A percentile compares a stretch with the other conserved stretches of the same genome.
Evolutionary conservation across 495 filamentous ascomycete species (phyloP).

Genomic region (Oidiodendron maius): DNA sequence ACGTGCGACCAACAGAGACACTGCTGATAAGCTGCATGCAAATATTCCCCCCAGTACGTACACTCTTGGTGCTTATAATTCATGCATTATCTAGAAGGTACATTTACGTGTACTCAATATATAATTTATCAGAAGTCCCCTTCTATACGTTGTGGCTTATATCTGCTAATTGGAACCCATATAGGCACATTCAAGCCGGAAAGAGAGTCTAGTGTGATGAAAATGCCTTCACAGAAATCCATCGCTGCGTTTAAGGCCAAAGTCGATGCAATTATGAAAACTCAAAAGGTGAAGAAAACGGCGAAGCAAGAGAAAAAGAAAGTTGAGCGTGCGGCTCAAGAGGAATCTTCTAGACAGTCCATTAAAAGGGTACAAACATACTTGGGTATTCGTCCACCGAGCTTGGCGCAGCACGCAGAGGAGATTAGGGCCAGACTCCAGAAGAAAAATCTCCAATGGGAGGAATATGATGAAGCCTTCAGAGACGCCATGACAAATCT

Average conservation of each 20-base stretch:
- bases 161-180: not conserved
- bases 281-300: constrained; percentile 39
- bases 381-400: constrained; percentile 50
- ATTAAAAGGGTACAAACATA: constrained; percentile 62
- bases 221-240: constrained; percentile 20
- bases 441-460: not conserved
- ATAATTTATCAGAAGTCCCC: too few relatives aligned
- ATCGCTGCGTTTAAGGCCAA: constrained; percentile 39
- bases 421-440: not conserved
- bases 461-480: constrained; percentile 6
- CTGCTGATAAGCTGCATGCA: constrained; percentile 29
- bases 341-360: constrained; percentile 39
- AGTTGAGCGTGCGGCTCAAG: constrained; percentile 35
- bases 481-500: constrained; percentile 4
- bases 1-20: constrained; percentile 30
- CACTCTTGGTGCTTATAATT: too few relatives aligned
- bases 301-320: constrained; percentile 41
- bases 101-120: too few relatives aligned
- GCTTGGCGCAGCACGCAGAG: not conserved
- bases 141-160: not conserved
- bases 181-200: constrained; percentile 1
- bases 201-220: constrained; percentile 1
- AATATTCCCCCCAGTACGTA: constrained; percentile 25
- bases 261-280: constrained; percentile 36
- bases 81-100: too few relatives aligned